Base-by-base conservation (phyloP, 2,329 filamentous ascomycete species). In the Arthrobotrys sphaeroides region DNA sequence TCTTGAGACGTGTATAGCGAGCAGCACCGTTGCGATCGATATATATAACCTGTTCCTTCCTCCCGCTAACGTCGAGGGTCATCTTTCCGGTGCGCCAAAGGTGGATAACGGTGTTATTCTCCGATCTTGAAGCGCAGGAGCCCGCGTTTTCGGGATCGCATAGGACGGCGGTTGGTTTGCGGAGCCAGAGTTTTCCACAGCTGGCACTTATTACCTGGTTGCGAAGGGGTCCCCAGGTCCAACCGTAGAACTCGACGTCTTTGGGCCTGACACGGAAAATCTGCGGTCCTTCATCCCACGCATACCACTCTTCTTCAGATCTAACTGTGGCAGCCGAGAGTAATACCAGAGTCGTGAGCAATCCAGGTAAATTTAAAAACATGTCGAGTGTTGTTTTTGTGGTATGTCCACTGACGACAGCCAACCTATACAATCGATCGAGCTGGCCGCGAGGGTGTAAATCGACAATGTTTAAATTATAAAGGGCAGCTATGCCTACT, bases 331-430 rank as follows among this genome's bases (percentile, higher is more conserved):
- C 43, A 3, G 42, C 42, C 9, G 40, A 12, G 13, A 49, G 16
- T 1, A 28, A 22, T 36, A 62, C 18, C 40, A 62, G 26, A 9
- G 40, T 26, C 1, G 42, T 33, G n/a, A 28, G 6, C 7, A 33
- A 12, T 1, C 5, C 47, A 16, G 38, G 24, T 3, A 10, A n/a
- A n/a, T n/a, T n/a, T n/a, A n/a, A 9, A 16, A 62, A 3, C 59
- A 62, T 62, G 10, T 20, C n/a, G 26, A 36, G 43, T 65, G 60
- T 65, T 65, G 59, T 51, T 65, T 64, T 51, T 51, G 60, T 65
- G 28, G 60, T 53, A 53, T n/a, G 20, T 31, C 22, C 22, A 28
- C 12, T 9, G 53, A 60, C 4, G 13, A n/a, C n/a, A n/a, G n/a
- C n/a, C n/a, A n/a, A n/a, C n/a, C n/a, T n/a, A n/a, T n/a, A n/a